Evolutionary conservation across 495 filamentous ascomycete genomes (phyloP), one percentile per base, ranked within the genome.

Genomic region (Neurospora tetraspora): DNA sequence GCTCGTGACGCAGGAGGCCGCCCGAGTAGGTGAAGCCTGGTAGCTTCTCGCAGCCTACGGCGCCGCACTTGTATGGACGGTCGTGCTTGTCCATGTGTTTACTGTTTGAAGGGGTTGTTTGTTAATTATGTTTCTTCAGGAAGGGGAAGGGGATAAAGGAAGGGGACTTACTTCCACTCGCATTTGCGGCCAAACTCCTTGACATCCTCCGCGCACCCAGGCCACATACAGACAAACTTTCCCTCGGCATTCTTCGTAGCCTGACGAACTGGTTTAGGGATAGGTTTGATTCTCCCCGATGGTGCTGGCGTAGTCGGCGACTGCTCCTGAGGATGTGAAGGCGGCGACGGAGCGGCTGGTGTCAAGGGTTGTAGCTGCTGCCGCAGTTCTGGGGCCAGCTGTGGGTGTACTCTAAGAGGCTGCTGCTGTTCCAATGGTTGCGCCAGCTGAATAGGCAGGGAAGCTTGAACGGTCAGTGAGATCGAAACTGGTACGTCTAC

Each of bases 51-150:
- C 94, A 98, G 23, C 88, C 89, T 18, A 86, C 85, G 36, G 91
- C 88, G 34, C 81, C 81, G 80, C 94, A 98, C 73, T 93, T 91
- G 82, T 97, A 97, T 0, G 94, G 94, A 20, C 94, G 86, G 71
- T 95, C 93, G 78, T 98, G 94, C 81, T 97, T 98, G 83, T 98
- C 94, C 93, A 96, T 96, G 80, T 98, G 94, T 83, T 97, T 95
- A 73, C 94, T 94, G 75, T 43, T 72, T 18, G 76, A 37, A 65
- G 69, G 38, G 5, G 16, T 53, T 71, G 69, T 76, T 75, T 71
- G 74, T 40, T 47, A 39, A 10, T 47, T 36, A 42, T 70, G 8
- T 11, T 39, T 39, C 20, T 74, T 61, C 37, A 36, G 47, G 37
- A 70, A 37, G 39, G 31, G 45, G 20, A 6, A 73, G 11, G 8